phyloP scores from a whole-genome alignment of 2,329 filamentous ascomycete genomes.

The Bipolaris oryzae region DNA sequence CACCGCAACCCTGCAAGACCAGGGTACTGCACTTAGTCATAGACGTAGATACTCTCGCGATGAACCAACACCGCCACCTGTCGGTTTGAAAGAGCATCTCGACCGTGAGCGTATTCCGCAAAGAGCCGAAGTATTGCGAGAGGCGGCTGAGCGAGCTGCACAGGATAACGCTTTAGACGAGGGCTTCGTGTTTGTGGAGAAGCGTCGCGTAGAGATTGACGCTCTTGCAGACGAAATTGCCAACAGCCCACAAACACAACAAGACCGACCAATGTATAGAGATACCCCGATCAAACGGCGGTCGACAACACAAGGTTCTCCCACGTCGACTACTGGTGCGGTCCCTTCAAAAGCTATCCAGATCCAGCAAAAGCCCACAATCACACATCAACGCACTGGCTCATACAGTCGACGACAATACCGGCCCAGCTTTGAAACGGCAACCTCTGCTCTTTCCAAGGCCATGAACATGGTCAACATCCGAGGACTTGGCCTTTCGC shows the following conservation, averaged over 20 bases:
- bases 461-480: conserved; percentile 91
- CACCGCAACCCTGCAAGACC: conserved; percentile 46
- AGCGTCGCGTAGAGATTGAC: conserved; percentile 93
- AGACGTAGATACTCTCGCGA: conserved; percentile 67
- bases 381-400: conserved; percentile 70
- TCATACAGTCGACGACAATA: conserved; percentile 83
- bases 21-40: conserved; percentile 52
- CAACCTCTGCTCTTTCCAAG: conserved; percentile 91
- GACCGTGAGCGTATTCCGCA: conserved; percentile 52
- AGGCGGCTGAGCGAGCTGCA: conserved; percentile 68
- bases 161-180: conserved; percentile 90
- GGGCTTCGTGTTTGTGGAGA: conserved; percentile 95
- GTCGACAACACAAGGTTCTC: conserved; percentile 76
- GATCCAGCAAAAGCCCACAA: conserved; percentile 69
- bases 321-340: conserved; percentile 72
- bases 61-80: conserved; percentile 51
- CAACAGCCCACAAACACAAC: conserved; percentile 69
- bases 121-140: conserved; percentile 48
- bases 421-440: conserved; percentile 72
- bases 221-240: conserved; percentile 95
- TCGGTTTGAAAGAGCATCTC: conserved; percentile 57
- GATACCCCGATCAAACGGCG: conserved; percentile 72
- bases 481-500: conserved; percentile 72
- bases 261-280: conserved; percentile 57
- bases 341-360: conserved; percentile 76